Conservation (phyloP, 2,329 filamentous ascomycete species). For the Paracorniculantispora psalliotae region DNA sequence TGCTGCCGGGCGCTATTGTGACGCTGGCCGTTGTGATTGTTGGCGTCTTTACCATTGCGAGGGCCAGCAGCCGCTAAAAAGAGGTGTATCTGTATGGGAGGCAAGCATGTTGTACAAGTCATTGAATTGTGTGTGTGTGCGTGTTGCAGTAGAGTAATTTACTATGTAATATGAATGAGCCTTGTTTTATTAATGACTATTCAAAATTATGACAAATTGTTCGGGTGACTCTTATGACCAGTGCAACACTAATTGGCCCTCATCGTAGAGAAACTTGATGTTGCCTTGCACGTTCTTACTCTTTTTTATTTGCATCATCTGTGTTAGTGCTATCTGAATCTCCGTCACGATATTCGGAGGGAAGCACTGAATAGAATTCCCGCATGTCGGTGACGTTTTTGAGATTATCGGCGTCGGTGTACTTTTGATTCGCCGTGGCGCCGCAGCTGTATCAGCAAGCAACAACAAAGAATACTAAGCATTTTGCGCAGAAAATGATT, state of each 20-base stretch:
- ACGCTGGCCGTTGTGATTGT: slow-evolving; percentile 93
- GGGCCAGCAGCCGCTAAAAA: slow-evolving; percentile 50
- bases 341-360: neutral
- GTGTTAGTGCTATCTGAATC: too few relatives aligned
- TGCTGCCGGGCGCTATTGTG: slow-evolving; percentile 90
- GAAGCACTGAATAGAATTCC: neutral
- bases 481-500: neutral
- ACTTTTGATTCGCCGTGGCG: neutral
- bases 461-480: neutral
- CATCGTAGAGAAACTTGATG: too few relatives aligned
- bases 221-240: too few relatives aligned
- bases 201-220: too few relatives aligned
- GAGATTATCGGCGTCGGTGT: neutral
- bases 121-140: neutral
- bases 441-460: neutral
- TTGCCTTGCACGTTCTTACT: too few relatives aligned
- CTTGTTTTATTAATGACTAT: slow-evolving; percentile 10
- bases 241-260: too few relatives aligned
- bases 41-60: slow-evolving; percentile 83
- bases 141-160: slow-evolving; percentile 10
- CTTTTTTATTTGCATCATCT: too few relatives aligned
- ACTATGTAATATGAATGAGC: slow-evolving; percentile 16
- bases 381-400: neutral
- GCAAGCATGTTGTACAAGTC: slow-evolving; percentile 9
- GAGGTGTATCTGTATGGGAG: neutral